Conservation (phyloP, 495 filamentous ascomycete genomes). For the Schizothecium vesticola region DNA sequence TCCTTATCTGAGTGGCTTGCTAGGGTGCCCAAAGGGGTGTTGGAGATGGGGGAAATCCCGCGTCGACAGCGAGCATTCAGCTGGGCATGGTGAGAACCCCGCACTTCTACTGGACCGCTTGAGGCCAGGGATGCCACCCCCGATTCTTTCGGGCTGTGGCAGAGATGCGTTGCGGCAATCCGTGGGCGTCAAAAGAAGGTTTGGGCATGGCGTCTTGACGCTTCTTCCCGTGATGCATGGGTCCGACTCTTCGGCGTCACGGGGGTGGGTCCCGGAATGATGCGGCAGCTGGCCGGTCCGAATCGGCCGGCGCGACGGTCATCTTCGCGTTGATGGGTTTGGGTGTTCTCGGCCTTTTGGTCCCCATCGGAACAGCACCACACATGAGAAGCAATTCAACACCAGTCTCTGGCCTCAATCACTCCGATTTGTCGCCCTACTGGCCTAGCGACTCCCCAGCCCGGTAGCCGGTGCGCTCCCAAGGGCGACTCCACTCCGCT, state of each 20-base stretch:
- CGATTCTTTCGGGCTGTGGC: neutral
- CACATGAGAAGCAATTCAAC: neutral
- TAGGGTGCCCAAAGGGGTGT: neutral
- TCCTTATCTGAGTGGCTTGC: constrained; percentile 1
- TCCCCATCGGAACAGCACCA: neutral
- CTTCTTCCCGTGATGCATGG: too few species aligned
- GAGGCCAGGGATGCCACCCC: neutral
- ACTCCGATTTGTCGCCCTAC: neutral
- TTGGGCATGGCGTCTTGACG: neutral
- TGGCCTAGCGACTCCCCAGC: too few species aligned
- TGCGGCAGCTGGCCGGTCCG: neutral
- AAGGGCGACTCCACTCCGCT: neutral
- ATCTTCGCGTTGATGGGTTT: neutral
- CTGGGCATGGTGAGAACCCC: neutral
- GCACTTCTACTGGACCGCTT: neutral
- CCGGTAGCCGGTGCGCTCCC: too few species aligned
- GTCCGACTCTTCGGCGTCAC: neutral
- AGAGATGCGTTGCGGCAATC: neutral
- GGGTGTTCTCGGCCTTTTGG: neutral
- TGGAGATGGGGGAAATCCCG: neutral
- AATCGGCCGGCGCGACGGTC: neutral
- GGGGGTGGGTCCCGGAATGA: neutral
- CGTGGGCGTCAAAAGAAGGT: neutral
- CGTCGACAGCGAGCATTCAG: neutral
- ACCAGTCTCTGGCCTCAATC: neutral